phyloP scores from a whole-genome alignment of 192 early-diverging fungal species.

The Allomyces arbusculus region DNA sequence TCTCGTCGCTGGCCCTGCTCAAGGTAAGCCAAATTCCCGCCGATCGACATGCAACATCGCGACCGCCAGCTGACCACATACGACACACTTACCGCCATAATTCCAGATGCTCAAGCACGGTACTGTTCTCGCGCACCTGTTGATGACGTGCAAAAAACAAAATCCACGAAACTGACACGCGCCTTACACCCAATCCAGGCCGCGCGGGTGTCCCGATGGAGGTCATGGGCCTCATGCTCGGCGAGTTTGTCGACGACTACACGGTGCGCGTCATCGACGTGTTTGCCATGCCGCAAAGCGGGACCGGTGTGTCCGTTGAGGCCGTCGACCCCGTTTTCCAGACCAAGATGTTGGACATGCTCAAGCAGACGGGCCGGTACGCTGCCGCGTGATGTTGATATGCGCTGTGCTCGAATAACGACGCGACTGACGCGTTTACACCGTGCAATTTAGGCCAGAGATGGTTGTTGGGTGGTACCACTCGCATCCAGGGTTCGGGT shows the following conservation, averaged over 20 bases:
- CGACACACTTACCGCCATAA: background rate
- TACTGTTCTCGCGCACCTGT: constrained; percentile 3
- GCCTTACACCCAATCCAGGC: constrained; percentile 25
- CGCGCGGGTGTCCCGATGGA: constrained; percentile 98
- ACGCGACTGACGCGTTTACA: background rate
- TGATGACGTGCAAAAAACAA: too few species aligned
- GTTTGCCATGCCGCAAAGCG: constrained; percentile 99
- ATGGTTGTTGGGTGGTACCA: constrained; percentile 99
- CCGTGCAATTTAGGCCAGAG: constrained; percentile 46
- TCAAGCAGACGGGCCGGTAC: constrained; percentile 94
- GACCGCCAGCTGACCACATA: background rate
- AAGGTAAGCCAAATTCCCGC: constrained; percentile 35
- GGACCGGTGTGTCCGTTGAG: constrained; percentile 97
- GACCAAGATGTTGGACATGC: constrained; percentile 98
- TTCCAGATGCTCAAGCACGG: constrained; percentile 72
- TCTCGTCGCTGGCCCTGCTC: constrained; percentile 89
- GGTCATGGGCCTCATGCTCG: constrained; percentile 99
- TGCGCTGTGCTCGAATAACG: background rate
- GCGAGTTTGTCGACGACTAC: constrained; percentile 99
- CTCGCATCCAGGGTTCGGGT: constrained; percentile 99
- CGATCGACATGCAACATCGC: too few species aligned
- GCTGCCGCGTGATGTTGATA: constrained; percentile 1
- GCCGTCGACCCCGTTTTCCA: constrained; percentile 99
- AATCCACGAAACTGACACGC: too few species aligned
- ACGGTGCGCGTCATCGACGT: constrained; percentile 98